Evolutionary conservation across 176 grass and related monocot species (phyloP), one percentile per base, ranked within the genome.

Genomic region (Zoysia japonica): DNA sequence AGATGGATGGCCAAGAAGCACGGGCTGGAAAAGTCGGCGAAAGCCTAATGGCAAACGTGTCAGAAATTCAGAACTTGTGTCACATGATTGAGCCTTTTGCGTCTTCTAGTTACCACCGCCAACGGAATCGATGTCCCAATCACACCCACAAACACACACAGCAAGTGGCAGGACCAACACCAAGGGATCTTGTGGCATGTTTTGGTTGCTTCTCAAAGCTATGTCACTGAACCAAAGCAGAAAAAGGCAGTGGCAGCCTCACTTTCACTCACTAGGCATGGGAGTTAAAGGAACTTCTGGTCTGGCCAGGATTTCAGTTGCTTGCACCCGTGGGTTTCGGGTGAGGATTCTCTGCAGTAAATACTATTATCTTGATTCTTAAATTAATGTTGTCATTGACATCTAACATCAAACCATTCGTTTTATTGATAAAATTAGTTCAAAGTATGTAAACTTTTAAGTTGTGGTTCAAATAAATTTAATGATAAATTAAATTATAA

Each of bases 321-420:
- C 87, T 81, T 85, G 20, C 16, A 65, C 48, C 42, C 28, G 77
- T 81, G 42, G 50, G 62, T 59, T 81, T 89, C 47, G 28, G 28
- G 28, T 28, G 28, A 28, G 28, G 28, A 28, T 28, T 28, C 28
- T 28, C 28, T 28, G 28, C 28, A 28, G 28, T 28, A 28, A 28
- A 28, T 28, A 28, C 28, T 28, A 28, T 28, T 28, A 28, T 28
- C 28, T 28, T 28, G 28, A 28, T 28, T 28, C 28, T 28, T 28
- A 28, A 28, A 28, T 28, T 28, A 28, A 28, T 28, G 0, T 28
- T 28, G 28, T 28, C 28, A 28, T 28, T 28, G 28, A 28, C 28
- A 28, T 28, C 28, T 28, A 28, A 28, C 28, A 28, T 28, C 28
- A 28, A 28, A 28, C 28, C 28, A 28, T 28, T 28, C 0, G 28